Base-by-base conservation (phyloP, 2,329 filamentous ascomycete species). In the Thelonectria olida region DNA sequence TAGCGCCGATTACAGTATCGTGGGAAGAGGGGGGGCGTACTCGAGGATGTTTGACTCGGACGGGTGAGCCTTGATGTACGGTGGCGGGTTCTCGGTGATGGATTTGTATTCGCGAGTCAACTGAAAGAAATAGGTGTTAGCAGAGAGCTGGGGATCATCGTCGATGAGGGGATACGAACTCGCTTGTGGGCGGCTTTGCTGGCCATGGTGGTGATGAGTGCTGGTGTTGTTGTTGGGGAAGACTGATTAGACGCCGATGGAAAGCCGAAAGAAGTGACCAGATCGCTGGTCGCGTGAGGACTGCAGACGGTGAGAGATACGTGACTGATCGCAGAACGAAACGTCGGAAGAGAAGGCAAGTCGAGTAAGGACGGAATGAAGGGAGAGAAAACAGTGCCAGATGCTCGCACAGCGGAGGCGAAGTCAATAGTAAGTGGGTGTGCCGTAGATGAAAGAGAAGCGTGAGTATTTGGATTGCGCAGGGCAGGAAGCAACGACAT, bases 41-140 rank as follows among this genome's bases (percentile, higher is more conserved):
- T 97, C 94, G 48, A 97, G 86, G 67, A 97, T 97, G 77, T 97
- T 97, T 41, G 87, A 86, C 67, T 97, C 94, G 38, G 93, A 96
- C 10, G 93, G 93, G 74, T 97, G 93, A 13, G 94, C 93, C 51
- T 88, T 84, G 71, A 97, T 97, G 80, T 92, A 97, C 54, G 93
- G 93, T 34, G 93, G 93, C 10, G 94, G 93, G 72, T 93, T 95
- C 71, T 87, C 82, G 15, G 84, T 82, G 67, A 88, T 88, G 63
- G 82, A 80, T 75, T 88, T 88, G 79, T 85, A 88, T 73, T 88
- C 86, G 77, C 85, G 84, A 68, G 86, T 86, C 75, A 88, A 82
- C 85, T 87, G 23, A n/a, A 19, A 66, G 19, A 53, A 59, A 56
- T 10, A 20, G 42, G 57, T 8, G 56, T 75, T 61, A 78, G 74